Conservation (phyloP, 2,329 filamentous ascomycete species). For the Xylaria multiplex region DNA sequence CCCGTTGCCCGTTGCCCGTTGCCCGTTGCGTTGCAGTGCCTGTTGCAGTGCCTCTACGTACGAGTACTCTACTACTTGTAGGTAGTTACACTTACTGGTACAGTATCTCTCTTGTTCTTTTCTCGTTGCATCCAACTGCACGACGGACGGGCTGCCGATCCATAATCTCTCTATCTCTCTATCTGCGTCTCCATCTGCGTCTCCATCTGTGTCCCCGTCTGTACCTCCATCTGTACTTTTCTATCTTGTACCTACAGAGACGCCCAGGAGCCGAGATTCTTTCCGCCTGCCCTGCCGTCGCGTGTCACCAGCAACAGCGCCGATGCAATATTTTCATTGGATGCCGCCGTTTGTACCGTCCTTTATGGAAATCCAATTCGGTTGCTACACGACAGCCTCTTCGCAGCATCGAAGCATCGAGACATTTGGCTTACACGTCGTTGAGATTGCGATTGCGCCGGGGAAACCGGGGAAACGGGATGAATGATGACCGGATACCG, state of each 20-base stretch:
- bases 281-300: conserved; percentile 37
- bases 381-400: conserved; percentile 46
- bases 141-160: conserved; percentile 36
- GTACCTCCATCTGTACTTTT: too few relatives aligned
- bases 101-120: conserved; percentile 18
- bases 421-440: conserved; percentile 37
- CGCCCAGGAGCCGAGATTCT: conserved; percentile 35
- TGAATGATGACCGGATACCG: conserved; percentile 37
- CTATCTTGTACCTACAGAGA: conserved; percentile 27
- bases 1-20: too few relatives aligned
- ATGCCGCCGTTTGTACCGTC: conserved; percentile 45
- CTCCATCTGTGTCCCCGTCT: too few relatives aligned
- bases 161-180: too few relatives aligned
- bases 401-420: conserved; percentile 39
- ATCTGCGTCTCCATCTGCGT: too few relatives aligned
- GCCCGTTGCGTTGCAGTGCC: too few relatives aligned
- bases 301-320: conserved; percentile 39
- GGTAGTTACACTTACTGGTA: too few relatives aligned
- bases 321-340: conserved; percentile 39
- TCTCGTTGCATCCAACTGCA: conserved; percentile 24
- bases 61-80: too few relatives aligned
- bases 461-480: conserved; percentile 28
- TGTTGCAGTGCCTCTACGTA: too few relatives aligned
- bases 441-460: conserved; percentile 34
- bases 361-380: conserved; percentile 40